A percentile compares a stretch with the other conserved stretches of the same genome.
phyloP scores from a whole-genome alignment of 2,329 filamentous ascomycete species.

The Emmonsiellopsis sp. region DNA sequence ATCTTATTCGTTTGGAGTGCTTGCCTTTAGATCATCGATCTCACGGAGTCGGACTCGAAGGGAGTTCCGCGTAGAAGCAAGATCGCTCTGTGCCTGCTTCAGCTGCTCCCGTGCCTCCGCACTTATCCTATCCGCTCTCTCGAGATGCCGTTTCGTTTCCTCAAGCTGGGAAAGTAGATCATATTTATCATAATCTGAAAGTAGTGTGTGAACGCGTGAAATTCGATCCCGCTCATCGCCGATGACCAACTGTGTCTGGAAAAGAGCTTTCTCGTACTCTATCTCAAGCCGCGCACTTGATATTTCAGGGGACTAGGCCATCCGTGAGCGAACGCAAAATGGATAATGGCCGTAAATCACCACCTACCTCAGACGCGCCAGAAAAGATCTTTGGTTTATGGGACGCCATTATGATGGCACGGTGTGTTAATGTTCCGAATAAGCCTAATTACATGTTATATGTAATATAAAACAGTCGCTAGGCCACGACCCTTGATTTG shows the following conservation, averaged over 20 bases:
- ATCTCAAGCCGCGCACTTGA: neutral
- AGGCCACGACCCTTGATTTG: too few species aligned
- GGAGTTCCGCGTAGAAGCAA: constrained; percentile 18
- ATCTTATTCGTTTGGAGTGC: constrained; percentile 6
- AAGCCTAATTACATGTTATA: too few species aligned
- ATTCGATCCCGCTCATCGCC: constrained; percentile 68
- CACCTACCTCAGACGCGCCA: neutral
- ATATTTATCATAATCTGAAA: constrained; percentile 68
- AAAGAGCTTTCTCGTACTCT: constrained; percentile 47
- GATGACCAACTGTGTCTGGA: constrained; percentile 57
- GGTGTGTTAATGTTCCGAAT: too few species aligned
- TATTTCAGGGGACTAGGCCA: neutral
- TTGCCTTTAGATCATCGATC: constrained; percentile 48
- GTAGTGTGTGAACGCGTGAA: constrained; percentile 57
- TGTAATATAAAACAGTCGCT: too few species aligned
- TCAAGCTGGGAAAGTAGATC: constrained; percentile 57
- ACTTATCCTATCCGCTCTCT: constrained; percentile 39
- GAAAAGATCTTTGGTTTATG: neutral
- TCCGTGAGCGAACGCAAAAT: neutral
- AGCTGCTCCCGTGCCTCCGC: constrained; percentile 39
- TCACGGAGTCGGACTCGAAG: constrained; percentile 45
- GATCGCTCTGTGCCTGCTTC: constrained; percentile 41
- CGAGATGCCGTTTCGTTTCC: constrained; percentile 46
- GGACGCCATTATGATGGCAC: neutral
- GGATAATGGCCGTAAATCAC: neutral